phyloP scores from a whole-genome alignment of 73 alveolate genomes.

The Paramecium tetraurelia region DNA sequence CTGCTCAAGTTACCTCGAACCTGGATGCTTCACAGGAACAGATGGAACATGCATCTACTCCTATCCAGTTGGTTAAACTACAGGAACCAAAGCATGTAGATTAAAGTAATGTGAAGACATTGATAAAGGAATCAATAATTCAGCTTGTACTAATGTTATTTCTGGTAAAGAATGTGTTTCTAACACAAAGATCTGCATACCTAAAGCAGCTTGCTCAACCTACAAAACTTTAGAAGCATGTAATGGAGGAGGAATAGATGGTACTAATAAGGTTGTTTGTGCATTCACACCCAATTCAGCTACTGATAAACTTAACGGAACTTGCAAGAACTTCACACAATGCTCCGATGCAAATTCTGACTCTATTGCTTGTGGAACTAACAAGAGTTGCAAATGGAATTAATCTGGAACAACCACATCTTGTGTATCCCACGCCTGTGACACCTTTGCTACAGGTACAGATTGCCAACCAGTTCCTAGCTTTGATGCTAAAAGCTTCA shows the following conservation, averaged over 20 bases:
- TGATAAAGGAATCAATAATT: neutral
- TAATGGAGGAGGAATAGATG: conserved; percentile 30
- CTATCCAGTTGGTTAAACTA: neutral
- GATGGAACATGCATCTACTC: conserved; percentile 4
- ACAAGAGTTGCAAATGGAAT: neutral
- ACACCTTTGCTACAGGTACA: neutral
- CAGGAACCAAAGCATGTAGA: neutral
- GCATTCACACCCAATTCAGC: neutral
- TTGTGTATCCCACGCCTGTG: neutral
- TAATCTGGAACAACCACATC: neutral
- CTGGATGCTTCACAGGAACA: conserved; percentile 25
- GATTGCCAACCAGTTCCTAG: conserved; percentile 24
- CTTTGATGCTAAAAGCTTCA: neutral
- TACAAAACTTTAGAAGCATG: conserved; percentile 8
- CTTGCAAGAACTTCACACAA: neutral
- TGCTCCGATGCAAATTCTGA: conserved; percentile 26
- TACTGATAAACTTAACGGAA: neutral
- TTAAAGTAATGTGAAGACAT: neutral
- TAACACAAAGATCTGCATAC: neutral
- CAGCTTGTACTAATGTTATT: neutral
- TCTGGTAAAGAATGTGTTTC: conserved; percentile 11
- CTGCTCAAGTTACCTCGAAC: conserved; percentile 13
- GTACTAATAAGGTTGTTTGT: neutral
- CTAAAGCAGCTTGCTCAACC: neutral
- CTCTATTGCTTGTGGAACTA: neutral